Evolutionary conservation across 441 rosid species (phyloP).

Genomic region (Metrosideros polymorpha): DNA sequence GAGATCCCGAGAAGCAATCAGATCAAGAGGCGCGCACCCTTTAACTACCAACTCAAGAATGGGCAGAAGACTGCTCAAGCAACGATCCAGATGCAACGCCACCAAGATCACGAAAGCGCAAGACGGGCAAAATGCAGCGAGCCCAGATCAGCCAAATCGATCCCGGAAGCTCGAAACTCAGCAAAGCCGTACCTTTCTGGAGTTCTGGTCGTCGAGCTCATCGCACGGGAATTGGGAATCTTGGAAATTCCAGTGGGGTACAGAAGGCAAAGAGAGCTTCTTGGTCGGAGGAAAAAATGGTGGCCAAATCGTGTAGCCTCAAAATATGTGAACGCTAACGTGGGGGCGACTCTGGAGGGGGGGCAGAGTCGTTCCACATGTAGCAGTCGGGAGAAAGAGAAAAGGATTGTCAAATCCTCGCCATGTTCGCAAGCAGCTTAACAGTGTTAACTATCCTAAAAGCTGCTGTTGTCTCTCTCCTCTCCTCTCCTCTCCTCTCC

Average conservation of each 20-base stretch:
- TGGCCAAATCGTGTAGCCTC: neutral
- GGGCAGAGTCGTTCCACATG: neutral
- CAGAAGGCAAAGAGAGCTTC: neutral
- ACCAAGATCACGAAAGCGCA: neutral
- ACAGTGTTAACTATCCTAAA: neutral
- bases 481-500: neutral
- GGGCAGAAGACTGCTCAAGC: neutral
- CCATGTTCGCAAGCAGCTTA: neutral
- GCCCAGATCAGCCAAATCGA: neutral
- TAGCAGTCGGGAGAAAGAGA: neutral
- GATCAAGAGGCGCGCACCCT: neutral
- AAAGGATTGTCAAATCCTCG: neutral
- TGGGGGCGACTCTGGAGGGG: neutral
- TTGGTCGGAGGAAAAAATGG: neutral
- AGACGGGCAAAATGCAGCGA: neutral
- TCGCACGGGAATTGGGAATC: neutral
- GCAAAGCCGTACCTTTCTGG: neutral
- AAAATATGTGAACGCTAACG: neutral
- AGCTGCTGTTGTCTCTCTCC: neutral
- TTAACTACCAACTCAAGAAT: neutral
- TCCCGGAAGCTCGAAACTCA: neutral
- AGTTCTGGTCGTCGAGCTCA: neutral
- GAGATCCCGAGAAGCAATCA: neutral
- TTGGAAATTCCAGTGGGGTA: neutral
- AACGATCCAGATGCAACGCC: neutral